Evolutionary conservation across 2,329 filamentous ascomycete genomes (phyloP), one percentile per base, ranked within the genome.

Genomic region (Pseudogymnoascus sp.): DNA sequence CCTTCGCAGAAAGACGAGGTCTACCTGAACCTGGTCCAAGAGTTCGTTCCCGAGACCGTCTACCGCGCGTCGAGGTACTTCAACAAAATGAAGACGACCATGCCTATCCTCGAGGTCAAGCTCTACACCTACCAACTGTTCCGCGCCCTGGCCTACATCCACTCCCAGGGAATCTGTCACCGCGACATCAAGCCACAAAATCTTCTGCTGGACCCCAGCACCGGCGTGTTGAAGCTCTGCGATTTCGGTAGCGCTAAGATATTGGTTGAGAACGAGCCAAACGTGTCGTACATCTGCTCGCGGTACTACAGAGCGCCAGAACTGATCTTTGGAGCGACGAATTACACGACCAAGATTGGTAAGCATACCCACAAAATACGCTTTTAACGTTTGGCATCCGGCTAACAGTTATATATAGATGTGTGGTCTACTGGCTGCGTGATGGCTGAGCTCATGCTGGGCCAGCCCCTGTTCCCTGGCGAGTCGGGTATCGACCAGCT

Each of bases 301-400:
- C 87, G 94, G 72, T 99, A 99, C 82, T 99, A 99, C 81, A 89
- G 94, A 73, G 94, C 94, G 59, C 94, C 94, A 1, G 94, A 99
- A 77, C 83, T 99, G 75, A 99, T 99, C 72, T 99, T 99, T 73
- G 94, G 94, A 69, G 94, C 94, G 39, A 99, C 94, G 60, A 99
- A 99, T 80, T 99, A 99, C 80, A 97, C 94, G 63, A 97, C 94
- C 69, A 99, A 99, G 82, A 99, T 99, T 76, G 94, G 94, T 99
- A 85, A 77, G 88, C 74, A 64, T 60, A 63, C 59, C 63, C 63
- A 45, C 42, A 62, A 28, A 52, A 64, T 25, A 49, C 60, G 42
- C 35, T 42, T 35, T 42, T 12, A n/a, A 58, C 25, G 36, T 36
- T 65, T 66, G 67, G 62, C 60, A 52, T 62, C 58, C 12, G 22